Evolutionary conservation across 2,329 filamentous ascomycete genomes (phyloP).

Genomic region (Xylariaceae sp.): DNA sequence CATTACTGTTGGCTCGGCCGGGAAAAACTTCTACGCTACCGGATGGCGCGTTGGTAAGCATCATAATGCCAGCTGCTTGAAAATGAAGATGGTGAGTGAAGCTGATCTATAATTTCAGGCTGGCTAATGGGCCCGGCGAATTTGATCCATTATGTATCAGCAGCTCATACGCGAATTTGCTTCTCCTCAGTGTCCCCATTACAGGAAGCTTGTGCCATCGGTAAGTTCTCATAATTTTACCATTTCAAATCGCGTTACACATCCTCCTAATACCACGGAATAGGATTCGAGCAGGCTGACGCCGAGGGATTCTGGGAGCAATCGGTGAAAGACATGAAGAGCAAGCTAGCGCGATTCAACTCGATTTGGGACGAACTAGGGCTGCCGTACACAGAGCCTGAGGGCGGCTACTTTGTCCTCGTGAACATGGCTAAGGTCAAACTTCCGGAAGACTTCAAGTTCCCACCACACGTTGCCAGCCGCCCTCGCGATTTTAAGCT

Average conservation of each 20-base stretch:
- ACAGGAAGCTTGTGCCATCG: conserved; percentile 90
- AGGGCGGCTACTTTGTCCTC: conserved; percentile 96
- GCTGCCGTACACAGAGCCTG: conserved; percentile 82
- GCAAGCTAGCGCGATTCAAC: conserved; percentile 84
- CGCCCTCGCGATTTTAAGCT: conserved; percentile 92
- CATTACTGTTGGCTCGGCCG: conserved; percentile 89
- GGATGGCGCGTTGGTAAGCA: conserved; percentile 77
- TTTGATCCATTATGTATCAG: conserved; percentile 85
- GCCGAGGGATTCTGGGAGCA: conserved; percentile 81
- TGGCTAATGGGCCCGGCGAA: conserved; percentile 90
- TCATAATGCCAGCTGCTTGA: too few relatives aligned
- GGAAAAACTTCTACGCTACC: conserved; percentile 97
- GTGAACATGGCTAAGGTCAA: conserved; percentile 89
- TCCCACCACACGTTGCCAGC: conserved; percentile 81
- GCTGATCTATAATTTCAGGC: conserved; percentile 40
- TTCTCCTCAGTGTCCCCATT: conserved; percentile 90
- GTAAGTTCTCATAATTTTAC: conserved; percentile 32
- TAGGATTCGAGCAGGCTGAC: conserved; percentile 83
- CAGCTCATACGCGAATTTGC: conserved; percentile 93
- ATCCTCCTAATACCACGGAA: neutral
- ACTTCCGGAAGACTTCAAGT: conserved; percentile 77
- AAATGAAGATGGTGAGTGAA: too few relatives aligned
- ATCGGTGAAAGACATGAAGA: conserved; percentile 81
- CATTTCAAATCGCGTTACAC: neutral
- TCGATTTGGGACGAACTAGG: conserved; percentile 71